Conservation (phyloP, 352 stramenopile genomes). For the Phytophthora fragariae region DNA sequence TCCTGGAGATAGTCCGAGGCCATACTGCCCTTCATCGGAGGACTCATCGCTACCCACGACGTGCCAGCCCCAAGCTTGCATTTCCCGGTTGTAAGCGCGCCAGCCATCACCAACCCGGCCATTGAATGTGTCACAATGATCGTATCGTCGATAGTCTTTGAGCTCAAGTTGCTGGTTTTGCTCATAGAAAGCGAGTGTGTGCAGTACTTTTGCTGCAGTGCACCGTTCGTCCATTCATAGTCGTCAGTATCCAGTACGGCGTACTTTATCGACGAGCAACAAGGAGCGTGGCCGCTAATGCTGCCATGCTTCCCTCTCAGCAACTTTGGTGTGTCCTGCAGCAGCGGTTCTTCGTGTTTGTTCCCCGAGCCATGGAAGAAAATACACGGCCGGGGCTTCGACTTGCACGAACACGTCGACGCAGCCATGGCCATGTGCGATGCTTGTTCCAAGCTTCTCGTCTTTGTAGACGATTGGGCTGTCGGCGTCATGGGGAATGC, state of each 20-base stretch:
- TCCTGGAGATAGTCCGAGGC: not conserved
- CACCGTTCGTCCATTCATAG: constrained; percentile 13
- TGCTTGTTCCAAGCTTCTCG: constrained; percentile 9
- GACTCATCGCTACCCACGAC: constrained; percentile 34
- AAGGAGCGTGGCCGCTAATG: constrained; percentile 14
- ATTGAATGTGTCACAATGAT: constrained; percentile 23
- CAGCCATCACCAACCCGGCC: constrained; percentile 15
- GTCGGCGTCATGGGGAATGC: not conserved
- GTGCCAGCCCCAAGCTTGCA: constrained; percentile 22
- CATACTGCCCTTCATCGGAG: constrained; percentile 21
- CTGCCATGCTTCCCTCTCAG: not conserved
- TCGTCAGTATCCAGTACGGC: constrained; percentile 12
- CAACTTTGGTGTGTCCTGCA: constrained; percentile 10
- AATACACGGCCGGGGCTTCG: constrained; percentile 15
- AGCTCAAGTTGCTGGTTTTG: constrained; percentile 2
- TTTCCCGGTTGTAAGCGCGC: constrained; percentile 6
- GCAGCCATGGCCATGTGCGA: constrained; percentile 5
- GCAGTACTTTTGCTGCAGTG: constrained; percentile 16
- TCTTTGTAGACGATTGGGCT: not conserved
- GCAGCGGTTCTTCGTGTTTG: constrained; percentile 1
- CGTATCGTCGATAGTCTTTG: constrained; percentile 8
- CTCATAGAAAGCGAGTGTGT: constrained; percentile 5
- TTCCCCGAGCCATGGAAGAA: constrained; percentile 22
- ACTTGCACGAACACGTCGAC: constrained; percentile 19
- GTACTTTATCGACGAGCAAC: constrained; percentile 19